These are phyloP conservation scores for Kodamaea alishanica DNA, from an alignment of 1,139 yeast species.

Conservation along the genomic window DNA sequence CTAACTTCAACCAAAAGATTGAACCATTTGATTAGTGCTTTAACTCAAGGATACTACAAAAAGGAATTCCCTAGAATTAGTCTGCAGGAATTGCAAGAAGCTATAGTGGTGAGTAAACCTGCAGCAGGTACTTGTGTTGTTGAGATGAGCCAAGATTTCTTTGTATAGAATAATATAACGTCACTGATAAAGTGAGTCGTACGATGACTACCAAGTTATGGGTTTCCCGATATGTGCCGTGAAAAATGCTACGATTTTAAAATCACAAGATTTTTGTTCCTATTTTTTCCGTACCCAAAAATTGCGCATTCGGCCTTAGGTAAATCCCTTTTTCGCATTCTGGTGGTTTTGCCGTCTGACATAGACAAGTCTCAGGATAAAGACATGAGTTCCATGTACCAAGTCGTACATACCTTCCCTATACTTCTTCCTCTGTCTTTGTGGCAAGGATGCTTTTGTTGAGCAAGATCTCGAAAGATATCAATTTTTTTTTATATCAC, in stretches of 20 bases:
- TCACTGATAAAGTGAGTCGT: neutral
- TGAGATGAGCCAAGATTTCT: constrained; percentile 9
- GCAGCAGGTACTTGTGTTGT: constrained; percentile 55
- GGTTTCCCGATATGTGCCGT: too few relatives aligned
- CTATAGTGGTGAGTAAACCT: constrained; percentile 56
- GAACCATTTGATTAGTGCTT: constrained; percentile 41
- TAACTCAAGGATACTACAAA: constrained; percentile 49
- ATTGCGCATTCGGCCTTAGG: neutral
- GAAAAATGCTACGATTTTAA: too few relatives aligned
- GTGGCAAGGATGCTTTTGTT: too few relatives aligned
- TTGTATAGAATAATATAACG: neutral
- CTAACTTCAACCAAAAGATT: constrained; percentile 50
- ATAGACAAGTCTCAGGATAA: too few relatives aligned
- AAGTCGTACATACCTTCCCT: too few relatives aligned
- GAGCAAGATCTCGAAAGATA: too few relatives aligned
- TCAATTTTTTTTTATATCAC: too few relatives aligned
- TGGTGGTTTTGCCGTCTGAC: too few relatives aligned
- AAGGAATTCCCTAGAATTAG: constrained; percentile 47
- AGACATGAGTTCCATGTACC: too few relatives aligned
- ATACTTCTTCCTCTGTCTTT: too few relatives aligned
- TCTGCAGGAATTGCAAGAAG: constrained; percentile 43
- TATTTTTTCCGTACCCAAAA: neutral
- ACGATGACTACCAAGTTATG: neutral
- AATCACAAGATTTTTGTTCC: too few relatives aligned
- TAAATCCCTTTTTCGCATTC: too few relatives aligned